phyloP scores from a whole-genome alignment of 441 rosid genomes.

The Syzygium malaccense region DNA sequence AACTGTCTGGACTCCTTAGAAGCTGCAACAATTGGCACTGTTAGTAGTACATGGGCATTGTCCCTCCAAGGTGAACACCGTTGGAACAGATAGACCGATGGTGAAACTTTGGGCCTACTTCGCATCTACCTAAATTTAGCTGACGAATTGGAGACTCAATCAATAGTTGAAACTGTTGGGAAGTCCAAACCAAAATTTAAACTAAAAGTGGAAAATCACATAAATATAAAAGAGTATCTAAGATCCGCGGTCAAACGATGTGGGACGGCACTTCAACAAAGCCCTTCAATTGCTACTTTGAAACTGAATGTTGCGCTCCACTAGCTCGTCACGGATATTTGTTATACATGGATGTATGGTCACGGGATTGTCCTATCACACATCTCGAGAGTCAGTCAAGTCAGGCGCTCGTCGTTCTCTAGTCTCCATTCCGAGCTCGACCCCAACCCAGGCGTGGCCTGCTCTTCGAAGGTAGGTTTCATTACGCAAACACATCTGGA shows the following conservation, averaged over 20 bases:
- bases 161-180: not conserved
- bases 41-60: not conserved
- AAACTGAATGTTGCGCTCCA: fast-evolving
- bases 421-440: fast-evolving
- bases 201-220: too few species aligned
- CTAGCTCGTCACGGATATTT: fast-evolving
- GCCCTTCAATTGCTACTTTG: not conserved
- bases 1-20: not conserved
- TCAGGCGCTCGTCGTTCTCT: not conserved
- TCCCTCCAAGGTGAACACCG: not conserved
- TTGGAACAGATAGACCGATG: not conserved
- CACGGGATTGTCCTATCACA: too few species aligned
- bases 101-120: not conserved
- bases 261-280: too few species aligned
- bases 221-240: too few species aligned
- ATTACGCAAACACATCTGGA: too few species aligned
- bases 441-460: not conserved
- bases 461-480: not conserved
- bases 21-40: not conserved
- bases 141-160: not conserved
- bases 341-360: fast-evolving
- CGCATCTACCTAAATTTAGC: not conserved
- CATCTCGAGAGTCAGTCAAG: fast-evolving
- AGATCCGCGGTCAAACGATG: fast-evolving
- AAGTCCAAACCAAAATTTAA: too few species aligned